Base-by-base conservation (phyloP, 2,329 filamentous ascomycete genomes). In the Sclerotinia glacialis region DNA sequence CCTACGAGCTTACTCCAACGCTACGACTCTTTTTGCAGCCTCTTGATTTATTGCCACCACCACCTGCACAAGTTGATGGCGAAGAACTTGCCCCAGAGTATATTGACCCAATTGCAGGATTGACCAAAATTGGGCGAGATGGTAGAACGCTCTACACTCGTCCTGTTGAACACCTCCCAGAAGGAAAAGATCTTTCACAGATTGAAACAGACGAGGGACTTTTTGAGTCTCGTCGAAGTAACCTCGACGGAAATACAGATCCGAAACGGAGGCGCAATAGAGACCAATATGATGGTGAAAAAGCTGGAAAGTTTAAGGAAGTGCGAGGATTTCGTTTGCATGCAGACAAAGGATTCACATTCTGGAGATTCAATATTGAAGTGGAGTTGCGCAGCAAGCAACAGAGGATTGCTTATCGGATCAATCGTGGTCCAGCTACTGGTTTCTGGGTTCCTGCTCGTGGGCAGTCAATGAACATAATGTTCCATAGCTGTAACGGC, bases 401-500 rank as follows among this genome's bases (percentile, higher is more conserved):
- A 78, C 87, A 93, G 73, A 89, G 94, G 49, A 90, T 99, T 70
- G 94, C 93, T 0, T 99, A 99, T 78, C 91, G 93, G 64, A 96
- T 99, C 80, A 99, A 99, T 75, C 85, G 89, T 56, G 94, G 95
- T 0, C 93, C 94, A 7, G 87, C 92, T 2, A 88, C 91, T 63
- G 92, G 90, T 1, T 99, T 99, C 77, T 99, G 95, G 94, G 92
- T 99, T 0, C 95, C 96, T 6, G 90, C 89, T 42, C 85, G 83
- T 60, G 89, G 87, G 21, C 85, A 96, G 76, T 86, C 90, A 2
- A 99, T 99, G 95, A 97, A 98, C 79, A 91, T 97, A 76, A 97
- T 98, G 93, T 99, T 97, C 80, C 86, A 98, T 80, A 97, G 91
- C 76, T 97, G 95, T 81, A 99, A 99, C 77, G 95, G 96, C 2